Base-by-base conservation (phyloP, 73 alveolate genomes). In the Paramecium tetraurelia region DNA sequence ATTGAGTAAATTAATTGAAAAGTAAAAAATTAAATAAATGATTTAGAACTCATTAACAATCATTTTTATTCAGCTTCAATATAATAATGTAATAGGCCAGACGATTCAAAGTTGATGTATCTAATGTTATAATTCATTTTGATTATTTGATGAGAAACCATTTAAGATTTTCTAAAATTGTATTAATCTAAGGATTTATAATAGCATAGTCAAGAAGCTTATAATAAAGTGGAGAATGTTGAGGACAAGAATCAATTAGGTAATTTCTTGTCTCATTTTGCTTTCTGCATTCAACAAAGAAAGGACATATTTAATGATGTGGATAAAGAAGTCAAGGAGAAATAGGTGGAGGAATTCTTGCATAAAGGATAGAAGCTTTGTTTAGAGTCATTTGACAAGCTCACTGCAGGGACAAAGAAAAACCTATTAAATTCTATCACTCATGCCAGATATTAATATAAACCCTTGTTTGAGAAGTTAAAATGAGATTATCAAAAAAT, bases 141-240 rank as follows among this genome's bases (percentile, higher is more conserved):
- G 90, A 80, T 44, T 20, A 41, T 48, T 43, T 80, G 75, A 80
- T 80, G 72, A 80, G 77, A 80, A 80, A 44, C 16, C 90, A 80
- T 48, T 11, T 80, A 80, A 80, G 76, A 48, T 80, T 44, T 27
- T 22, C 5, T 12, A 80, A 75, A 9, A 75, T 36, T 75, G 87
- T 75, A 75, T 36, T 12, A 38, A 36, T 75, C 24, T 12, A 38
- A 75, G 16, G n/a, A n/a, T 53, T 35, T 35, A 38, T n/a, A 12
- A 29, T 18, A 41, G 76, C 90, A 80, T 44, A 35, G 58, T 11
- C n/a, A 44, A 44, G 48, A 41, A 80, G 7, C 16, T 5, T 80
- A 44, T 80, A 77, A 77, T 77, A 77, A 77, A 22, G 7, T 9
- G 11, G 70, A 41, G 16, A 80, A 80, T 80, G 35, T 80, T 11